These are phyloP conservation scores for Globisporangium cylindrosporum DNA, from an alignment of 352 stramenopile species.

Conservation along the genomic window DNA sequence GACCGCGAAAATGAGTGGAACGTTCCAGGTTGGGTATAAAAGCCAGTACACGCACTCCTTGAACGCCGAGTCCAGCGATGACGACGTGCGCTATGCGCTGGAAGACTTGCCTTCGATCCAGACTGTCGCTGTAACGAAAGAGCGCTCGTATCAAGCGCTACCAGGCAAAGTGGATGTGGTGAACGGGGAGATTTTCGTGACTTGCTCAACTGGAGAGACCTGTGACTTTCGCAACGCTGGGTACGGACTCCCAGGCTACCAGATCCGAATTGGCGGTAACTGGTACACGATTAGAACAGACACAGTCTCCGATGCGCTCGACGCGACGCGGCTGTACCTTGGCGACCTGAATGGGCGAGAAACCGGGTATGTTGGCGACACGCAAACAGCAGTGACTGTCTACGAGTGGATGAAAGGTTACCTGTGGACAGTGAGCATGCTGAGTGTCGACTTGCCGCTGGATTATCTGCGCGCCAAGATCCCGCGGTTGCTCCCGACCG, in stretches of 20 bases:
- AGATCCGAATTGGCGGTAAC: slow-evolving; percentile 50
- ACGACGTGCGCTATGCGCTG: slow-evolving; percentile 63
- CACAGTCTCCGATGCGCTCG: slow-evolving; percentile 34
- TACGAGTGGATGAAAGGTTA: slow-evolving; percentile 79
- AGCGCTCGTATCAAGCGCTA: slow-evolving; percentile 43
- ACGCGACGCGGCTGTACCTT: slow-evolving; percentile 44
- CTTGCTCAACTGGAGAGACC: slow-evolving; percentile 37
- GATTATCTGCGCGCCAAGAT: slow-evolving; percentile 53
- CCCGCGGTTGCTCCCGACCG: slow-evolving; percentile 42
- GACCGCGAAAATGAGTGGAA: slow-evolving; percentile 65
- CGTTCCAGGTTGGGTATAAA: slow-evolving; percentile 73
- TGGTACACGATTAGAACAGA: slow-evolving; percentile 74
- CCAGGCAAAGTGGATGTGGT: slow-evolving; percentile 51
- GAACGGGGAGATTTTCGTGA: slow-evolving; percentile 59
- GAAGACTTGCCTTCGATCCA: slow-evolving; percentile 58
- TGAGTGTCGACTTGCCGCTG: slow-evolving; percentile 38
- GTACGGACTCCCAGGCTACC: slow-evolving; percentile 61
- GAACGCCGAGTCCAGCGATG: slow-evolving; percentile 63
- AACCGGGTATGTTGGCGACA: slow-evolving; percentile 45
- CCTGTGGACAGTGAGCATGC: slow-evolving; percentile 55
- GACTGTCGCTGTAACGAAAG: slow-evolving; percentile 46
- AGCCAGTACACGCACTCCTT: slow-evolving; percentile 55
- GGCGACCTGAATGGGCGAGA: slow-evolving; percentile 60
- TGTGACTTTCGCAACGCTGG: slow-evolving; percentile 50
- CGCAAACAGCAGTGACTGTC: slow-evolving; percentile 35